These are phyloP conservation scores for Clohesyomyces aquaticus DNA, from an alignment of 495 filamentous ascomycete genomes.

Conservation along the genomic window DNA sequence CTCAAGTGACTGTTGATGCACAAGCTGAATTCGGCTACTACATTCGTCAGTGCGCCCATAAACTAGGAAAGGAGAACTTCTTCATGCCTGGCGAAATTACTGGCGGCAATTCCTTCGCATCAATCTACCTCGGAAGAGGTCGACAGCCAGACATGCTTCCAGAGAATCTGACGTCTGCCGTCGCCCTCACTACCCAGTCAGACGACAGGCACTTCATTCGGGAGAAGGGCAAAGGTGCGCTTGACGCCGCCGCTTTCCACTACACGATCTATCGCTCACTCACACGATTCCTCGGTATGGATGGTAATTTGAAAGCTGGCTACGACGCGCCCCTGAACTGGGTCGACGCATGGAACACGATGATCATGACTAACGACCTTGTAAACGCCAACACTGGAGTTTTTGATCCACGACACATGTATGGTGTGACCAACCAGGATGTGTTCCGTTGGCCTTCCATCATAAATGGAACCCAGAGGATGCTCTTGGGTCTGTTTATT, in stretches of 20 bases:
- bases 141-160: constrained; percentile 59
- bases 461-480: constrained; percentile 63
- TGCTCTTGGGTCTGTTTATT: constrained; percentile 66
- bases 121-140: constrained; percentile 70
- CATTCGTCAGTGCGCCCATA: constrained; percentile 23
- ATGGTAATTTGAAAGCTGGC: constrained; percentile 62
- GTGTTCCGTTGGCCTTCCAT: constrained; percentile 76
- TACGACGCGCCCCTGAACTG: constrained; percentile 51
- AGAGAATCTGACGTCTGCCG: constrained; percentile 53
- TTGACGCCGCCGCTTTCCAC: constrained; percentile 71
- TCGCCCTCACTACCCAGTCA: constrained; percentile 49
- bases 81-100: constrained; percentile 39
- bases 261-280: constrained; percentile 72
- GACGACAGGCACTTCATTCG: constrained; percentile 61
- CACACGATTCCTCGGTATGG: constrained; percentile 67
- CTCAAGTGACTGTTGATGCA: constrained; percentile 31
- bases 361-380: constrained; percentile 67
- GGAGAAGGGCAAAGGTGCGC: constrained; percentile 57
- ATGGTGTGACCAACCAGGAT: constrained; percentile 72
- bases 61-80: constrained; percentile 40
- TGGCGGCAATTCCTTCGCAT: constrained; percentile 53
- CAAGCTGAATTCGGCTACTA: constrained; percentile 35
- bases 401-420: constrained; percentile 74
- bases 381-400: constrained; percentile 66
- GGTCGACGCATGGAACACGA: constrained; percentile 64